Evolutionary conservation across 2,329 filamentous ascomycete genomes (phyloP).

Genomic region (Penicillium sp.): DNA sequence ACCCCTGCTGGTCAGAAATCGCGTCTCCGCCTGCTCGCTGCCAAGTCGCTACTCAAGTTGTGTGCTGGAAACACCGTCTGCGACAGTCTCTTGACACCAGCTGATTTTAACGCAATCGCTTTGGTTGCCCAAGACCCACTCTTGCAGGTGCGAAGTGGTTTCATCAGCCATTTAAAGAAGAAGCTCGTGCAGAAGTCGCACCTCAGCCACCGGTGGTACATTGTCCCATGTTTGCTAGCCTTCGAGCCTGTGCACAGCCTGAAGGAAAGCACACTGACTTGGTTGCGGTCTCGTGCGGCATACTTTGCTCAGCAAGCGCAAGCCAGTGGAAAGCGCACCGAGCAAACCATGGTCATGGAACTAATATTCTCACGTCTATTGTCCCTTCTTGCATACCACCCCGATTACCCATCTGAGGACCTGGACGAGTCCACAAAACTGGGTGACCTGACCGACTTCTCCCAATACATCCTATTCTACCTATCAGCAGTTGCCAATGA

Average conservation of each 20-base stretch:
- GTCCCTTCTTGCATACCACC: conserved; percentile 88
- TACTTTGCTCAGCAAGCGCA: conserved; percentile 58
- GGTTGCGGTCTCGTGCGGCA: conserved; percentile 80
- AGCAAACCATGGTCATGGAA: conserved; percentile 72
- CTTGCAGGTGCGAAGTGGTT: conserved; percentile 72
- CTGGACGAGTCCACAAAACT: conserved; percentile 49
- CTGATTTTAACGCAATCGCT: conserved; percentile 79
- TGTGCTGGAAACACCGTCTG: conserved; percentile 71
- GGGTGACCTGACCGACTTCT: conserved; percentile 72
- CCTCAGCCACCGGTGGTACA: conserved; percentile 83
- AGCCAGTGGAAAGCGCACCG: conserved; percentile 37
- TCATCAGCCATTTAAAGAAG: conserved; percentile 86
- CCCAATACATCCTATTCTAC: conserved; percentile 88
- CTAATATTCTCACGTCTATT: conserved; percentile 78
- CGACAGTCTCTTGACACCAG: conserved; percentile 71
- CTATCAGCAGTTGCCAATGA: conserved; percentile 79
- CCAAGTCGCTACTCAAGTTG: conserved; percentile 79
- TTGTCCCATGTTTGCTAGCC: conserved; percentile 84
- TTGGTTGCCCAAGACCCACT: conserved; percentile 78
- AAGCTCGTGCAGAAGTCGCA: conserved; percentile 56
- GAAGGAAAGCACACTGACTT: conserved; percentile 76
- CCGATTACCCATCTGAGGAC: conserved; percentile 66
- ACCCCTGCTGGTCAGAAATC: conserved; percentile 79
- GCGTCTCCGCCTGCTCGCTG: conserved; percentile 78
- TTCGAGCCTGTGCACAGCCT: conserved; percentile 81